Evolutionary conservation across 2,329 filamentous ascomycete species (phyloP), one percentile per base, ranked within the genome.

Genomic region (Penicillium sp.): DNA sequence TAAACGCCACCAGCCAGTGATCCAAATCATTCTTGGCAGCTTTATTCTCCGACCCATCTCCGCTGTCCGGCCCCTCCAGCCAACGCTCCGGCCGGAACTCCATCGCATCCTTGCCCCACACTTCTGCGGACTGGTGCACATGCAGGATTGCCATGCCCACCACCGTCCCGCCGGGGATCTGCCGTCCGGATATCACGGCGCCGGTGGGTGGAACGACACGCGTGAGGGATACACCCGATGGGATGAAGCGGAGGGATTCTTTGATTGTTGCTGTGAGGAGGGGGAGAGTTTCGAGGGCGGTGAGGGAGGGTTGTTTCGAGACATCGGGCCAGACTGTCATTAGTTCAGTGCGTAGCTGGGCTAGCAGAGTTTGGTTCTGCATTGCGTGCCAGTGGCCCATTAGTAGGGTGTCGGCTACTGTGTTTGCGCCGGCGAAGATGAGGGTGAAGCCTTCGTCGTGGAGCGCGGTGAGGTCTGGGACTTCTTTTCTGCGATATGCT

Each of bases 381-480:
- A 47, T 47, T 47, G 23, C 11, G 8, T 55, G 53, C 53, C 53
- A 55, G 29, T 55, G 53, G 30, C 53, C 53, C 48, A 55, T 55
- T 2, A 55, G 48, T 10, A 52, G 16, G 7, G 53, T 51, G 10
- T 55, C 53, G 9, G 53, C 53, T 30, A 55, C 53, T 26, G 53
- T 55, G 27, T 55, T 55, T 8, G 53, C 48, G 16, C 53, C 53
- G n/a, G 53, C 53, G 19, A 55, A 55, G 14, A 55, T 55, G 18
- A 55, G 48, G 2, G 53, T 55, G 48, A 55, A 55, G 6, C 53
- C 53, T 45, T 55, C 53, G 23, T 55, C 53, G 9, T 55, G 53
- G 9, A 55, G 41, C 4, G 50, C 53, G 35, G 47, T 47, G 27
- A 55, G 13, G 32, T 52, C 42, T 0, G 50, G 36, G 13, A 55